Evolutionary conservation across 169 alveolate genomes (phyloP), one percentile per base, ranked within the genome.

Genomic region (Theileria annulata): DNA sequence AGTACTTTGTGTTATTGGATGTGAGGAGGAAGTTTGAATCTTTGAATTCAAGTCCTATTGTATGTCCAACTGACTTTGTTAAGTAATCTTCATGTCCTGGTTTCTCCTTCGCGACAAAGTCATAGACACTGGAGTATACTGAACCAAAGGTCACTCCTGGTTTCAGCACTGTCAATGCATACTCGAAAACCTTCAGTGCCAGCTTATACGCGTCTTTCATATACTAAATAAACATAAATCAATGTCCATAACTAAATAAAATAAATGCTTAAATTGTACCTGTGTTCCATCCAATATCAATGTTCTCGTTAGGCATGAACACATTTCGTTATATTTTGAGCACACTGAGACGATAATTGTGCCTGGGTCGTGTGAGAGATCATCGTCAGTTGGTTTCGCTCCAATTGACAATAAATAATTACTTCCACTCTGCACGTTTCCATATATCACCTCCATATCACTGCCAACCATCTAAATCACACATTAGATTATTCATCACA

Each of bases 1-100:
- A 37, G 69, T 64, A 10, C 82, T 62, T 56, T 86, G 71, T 68
- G 58, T 80, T 80, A 5, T 76, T 67, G 30, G 74, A 47, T 1
- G 75, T 71, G 5, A 80, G 59, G 35, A 72, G 75, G 66, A 76
- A 82, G 6, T 82, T 59, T 19, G 79, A 68, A 42, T 93, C 95
- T 47, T 92, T 83, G 87, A 93, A 94, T 72, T 94, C 97, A 33
- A 93, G 62, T n/a, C 97, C 97, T 25, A 94, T 91, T 9, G 93
- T 78, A 67, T 93, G 96, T 0, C 97, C 97, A 25, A 92, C 51
- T 31, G 86, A 83, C 79, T 88, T 94, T 15, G 90, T 92, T 74
- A 94, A 69, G 70, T 93, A 89, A 25, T 79, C 67, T 63, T 79
- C 91, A n/a, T 74, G 64, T 8, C 80, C 83, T n/a, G 68, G 74